Evolutionary conservation across 768 basidiomycete species (phyloP).

Genomic region (Suillus clintonianus): DNA sequence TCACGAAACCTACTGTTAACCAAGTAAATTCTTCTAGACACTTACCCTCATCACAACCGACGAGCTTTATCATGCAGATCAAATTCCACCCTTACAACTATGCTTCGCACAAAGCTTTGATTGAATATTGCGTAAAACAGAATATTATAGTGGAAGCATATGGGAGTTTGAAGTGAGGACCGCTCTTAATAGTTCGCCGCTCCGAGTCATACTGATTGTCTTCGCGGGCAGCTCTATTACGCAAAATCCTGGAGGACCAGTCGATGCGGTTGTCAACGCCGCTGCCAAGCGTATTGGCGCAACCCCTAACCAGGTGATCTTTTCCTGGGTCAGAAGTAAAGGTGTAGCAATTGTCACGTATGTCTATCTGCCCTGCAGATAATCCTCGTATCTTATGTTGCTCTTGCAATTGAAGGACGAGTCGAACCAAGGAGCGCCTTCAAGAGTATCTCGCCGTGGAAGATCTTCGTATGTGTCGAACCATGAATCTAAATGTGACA

Average conservation of each 20-base stretch:
- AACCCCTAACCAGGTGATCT: conserved; percentile 63
- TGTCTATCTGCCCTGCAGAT: background rate
- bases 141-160: conserved; percentile 70
- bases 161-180: conserved; percentile 57
- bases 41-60: conserved; percentile 13
- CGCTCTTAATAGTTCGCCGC: conserved; percentile 22
- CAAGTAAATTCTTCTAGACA: conserved; percentile 46
- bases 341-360: conserved; percentile 70
- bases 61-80: conserved; percentile 42
- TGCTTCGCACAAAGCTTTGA: conserved; percentile 56
- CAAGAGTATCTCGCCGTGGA: conserved; percentile 68
- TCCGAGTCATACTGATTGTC: background rate
- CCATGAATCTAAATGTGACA: background rate
- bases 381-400: conserved; percentile 1
- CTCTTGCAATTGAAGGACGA: conserved; percentile 46
- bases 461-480: conserved; percentile 47
- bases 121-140: conserved; percentile 54
- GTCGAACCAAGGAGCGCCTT: conserved; percentile 58
- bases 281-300: conserved; percentile 56
- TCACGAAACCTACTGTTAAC: conserved; percentile 66
- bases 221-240: conserved; percentile 52
- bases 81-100: conserved; percentile 73
- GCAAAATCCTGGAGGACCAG: conserved; percentile 58
- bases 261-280: conserved; percentile 55
- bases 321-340: conserved; percentile 71